These are phyloP conservation scores for Artemisia tridentata DNA, from an alignment of 129 eudicot species.

Conservation along the genomic window DNA sequence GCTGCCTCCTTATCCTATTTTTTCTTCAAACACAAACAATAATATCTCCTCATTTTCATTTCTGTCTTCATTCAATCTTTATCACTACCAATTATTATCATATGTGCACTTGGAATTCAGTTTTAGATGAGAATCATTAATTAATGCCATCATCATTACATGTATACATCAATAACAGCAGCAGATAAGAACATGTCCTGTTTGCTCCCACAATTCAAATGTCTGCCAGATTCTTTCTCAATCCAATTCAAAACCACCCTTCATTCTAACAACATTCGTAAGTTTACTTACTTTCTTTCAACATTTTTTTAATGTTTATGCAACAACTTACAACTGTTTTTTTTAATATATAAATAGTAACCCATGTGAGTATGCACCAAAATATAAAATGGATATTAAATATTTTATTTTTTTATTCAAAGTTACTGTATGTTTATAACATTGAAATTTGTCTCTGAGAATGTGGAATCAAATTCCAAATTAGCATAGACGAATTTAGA, in stretches of 20 bases:
- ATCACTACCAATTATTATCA: constrained; percentile 6
- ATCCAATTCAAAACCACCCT: constrained; percentile 49
- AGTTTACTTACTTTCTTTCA: constrained; percentile 17
- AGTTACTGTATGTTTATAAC: too few species aligned
- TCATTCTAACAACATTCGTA: constrained; percentile 39
- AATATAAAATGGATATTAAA: too few species aligned
- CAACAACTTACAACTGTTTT: too few species aligned
- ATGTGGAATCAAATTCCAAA: too few species aligned
- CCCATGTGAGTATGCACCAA: too few species aligned
- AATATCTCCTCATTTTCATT: constrained; percentile 25
- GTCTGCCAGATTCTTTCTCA: constrained; percentile 69
- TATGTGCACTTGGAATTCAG: background rate
- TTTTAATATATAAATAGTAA: too few species aligned
- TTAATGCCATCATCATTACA: background rate
- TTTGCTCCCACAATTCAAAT: constrained; percentile 89
- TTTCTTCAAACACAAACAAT: constrained; percentile 2
- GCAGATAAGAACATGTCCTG: constrained; percentile 64
- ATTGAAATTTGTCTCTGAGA: too few species aligned
- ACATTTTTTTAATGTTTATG: too few species aligned
- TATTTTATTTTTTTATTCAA: too few species aligned
- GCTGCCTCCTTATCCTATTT: constrained; percentile 23
- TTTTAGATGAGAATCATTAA: background rate
- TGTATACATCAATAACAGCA: constrained; percentile 24
- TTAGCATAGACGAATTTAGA: background rate
- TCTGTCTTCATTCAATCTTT: constrained; percentile 22